Evolutionary conservation across 768 basidiomycete species (phyloP).

Genomic region (Leccinum barrowsii): DNA sequence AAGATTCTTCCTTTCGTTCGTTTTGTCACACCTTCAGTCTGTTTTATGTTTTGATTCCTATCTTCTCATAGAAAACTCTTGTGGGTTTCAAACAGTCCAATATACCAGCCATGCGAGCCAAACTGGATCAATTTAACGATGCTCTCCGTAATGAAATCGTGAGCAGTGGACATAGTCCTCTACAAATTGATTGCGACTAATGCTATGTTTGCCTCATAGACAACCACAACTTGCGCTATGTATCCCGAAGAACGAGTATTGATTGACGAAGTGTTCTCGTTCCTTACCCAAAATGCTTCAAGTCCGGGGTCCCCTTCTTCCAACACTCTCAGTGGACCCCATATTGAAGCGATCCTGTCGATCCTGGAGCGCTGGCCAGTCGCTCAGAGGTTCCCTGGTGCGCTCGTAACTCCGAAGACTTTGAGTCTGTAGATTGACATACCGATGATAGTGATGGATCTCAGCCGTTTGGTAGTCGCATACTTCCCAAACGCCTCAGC

Average conservation of each 20-base stretch:
- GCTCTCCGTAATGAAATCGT: conserved; percentile 67
- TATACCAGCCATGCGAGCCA: conserved; percentile 73
- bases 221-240: conserved; percentile 68
- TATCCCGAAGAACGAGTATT: conserved; percentile 56
- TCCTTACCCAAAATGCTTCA: conserved; percentile 50
- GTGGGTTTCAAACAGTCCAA: conserved; percentile 85
- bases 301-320: conserved; percentile 25
- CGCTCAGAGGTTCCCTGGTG: conserved; percentile 70
- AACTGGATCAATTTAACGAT: conserved; percentile 73
- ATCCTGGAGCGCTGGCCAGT: conserved; percentile 74
- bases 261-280: conserved; percentile 61
- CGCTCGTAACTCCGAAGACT: conserved; percentile 5
- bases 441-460: conserved; percentile 67
- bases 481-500: conserved; percentile 55
- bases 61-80: conserved; percentile 46
- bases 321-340: conserved; percentile 40
- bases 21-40: conserved; percentile 1
- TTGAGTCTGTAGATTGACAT: conserved; percentile 1
- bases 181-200: not conserved
- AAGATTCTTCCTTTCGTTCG: conserved; percentile 53
- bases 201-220: conserved; percentile 36
- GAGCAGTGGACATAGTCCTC: conserved; percentile 22
- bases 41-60: not conserved
- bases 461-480: conserved; percentile 71
- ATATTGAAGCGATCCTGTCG: conserved; percentile 59